These are phyloP conservation scores for Hypoxylon fuscum DNA, from an alignment of 495 filamentous ascomycete genomes.

Conservation along the genomic window DNA sequence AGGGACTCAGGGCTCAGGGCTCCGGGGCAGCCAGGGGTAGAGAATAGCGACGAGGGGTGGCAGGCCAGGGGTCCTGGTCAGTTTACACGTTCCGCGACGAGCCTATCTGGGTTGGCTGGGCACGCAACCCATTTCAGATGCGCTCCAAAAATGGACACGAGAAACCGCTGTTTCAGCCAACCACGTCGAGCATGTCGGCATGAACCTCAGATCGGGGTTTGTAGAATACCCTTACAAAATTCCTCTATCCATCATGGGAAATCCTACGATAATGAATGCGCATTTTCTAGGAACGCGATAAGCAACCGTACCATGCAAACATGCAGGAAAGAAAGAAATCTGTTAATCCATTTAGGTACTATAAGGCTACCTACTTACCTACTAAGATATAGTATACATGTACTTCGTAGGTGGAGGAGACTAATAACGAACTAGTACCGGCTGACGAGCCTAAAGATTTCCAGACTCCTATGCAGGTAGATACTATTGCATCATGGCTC, in stretches of 20 bases:
- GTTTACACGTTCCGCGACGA: slow-evolving; percentile 39
- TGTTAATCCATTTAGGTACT: neutral
- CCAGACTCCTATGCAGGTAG: slow-evolving; percentile 6
- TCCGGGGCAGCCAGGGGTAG: slow-evolving; percentile 36
- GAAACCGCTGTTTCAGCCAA: slow-evolving; percentile 61
- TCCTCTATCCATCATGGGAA: slow-evolving; percentile 29
- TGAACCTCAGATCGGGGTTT: slow-evolving; percentile 35
- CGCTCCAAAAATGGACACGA: slow-evolving; percentile 63
- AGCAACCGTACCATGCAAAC: slow-evolving; percentile 11
- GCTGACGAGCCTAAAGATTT: slow-evolving; percentile 17
- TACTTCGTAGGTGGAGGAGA: slow-evolving; percentile 1
- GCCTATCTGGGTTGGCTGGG: slow-evolving; percentile 39
- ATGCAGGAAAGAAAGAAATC: neutral
- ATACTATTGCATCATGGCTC: slow-evolving; percentile 31
- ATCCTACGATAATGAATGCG: slow-evolving; percentile 27
- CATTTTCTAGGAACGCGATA: slow-evolving; percentile 34
- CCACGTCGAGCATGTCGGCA: slow-evolving; percentile 43
- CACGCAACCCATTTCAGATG: slow-evolving; percentile 38
- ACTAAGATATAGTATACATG: slow-evolving; percentile 9
- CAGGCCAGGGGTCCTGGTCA: slow-evolving; percentile 28
- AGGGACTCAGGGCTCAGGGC: slow-evolving; percentile 26
- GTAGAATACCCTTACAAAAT: slow-evolving; percentile 33
- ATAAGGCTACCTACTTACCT: slow-evolving; percentile 12
- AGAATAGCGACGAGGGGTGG: slow-evolving; percentile 7
- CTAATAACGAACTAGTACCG: slow-evolving; percentile 2